phyloP scores from a whole-genome alignment of 805 yeast species.

The Candida koratica region DNA sequence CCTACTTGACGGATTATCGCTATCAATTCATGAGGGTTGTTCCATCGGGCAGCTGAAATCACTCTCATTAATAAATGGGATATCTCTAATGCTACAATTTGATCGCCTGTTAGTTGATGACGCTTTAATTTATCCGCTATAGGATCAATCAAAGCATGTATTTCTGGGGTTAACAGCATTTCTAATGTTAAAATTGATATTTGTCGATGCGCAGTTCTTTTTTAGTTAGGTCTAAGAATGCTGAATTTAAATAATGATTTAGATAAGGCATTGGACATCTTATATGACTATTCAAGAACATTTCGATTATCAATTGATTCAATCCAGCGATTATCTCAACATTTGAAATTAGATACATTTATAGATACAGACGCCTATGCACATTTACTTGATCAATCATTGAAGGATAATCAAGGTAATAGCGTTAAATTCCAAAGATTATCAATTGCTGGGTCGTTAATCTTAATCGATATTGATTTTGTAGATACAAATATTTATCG shows the following conservation, averaged over 20 bases:
- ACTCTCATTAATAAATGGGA: conserved; percentile 85
- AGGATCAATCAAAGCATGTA: conserved; percentile 34
- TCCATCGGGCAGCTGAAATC: conserved; percentile 87
- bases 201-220: conserved; percentile 6
- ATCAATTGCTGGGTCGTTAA: conserved; percentile 40
- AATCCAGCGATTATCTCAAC: conserved; percentile 38
- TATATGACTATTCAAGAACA: conserved; percentile 30
- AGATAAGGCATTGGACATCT: conserved; percentile 20
- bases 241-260: conserved; percentile 19
- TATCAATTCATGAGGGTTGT: conserved; percentile 67
- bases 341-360: conserved; percentile 39
- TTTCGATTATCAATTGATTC: conserved; percentile 34
- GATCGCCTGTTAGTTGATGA: conserved; percentile 78
- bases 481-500: conserved; percentile 23
- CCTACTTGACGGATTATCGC: conserved; percentile 73
- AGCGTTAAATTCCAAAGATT: conserved; percentile 24
- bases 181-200: background rate
- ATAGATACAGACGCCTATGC: conserved; percentile 35
- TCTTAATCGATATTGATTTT: conserved; percentile 39
- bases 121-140: conserved; percentile 61
- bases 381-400: conserved; percentile 19
- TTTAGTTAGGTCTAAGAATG: conserved; percentile 12
- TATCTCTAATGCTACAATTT: conserved; percentile 78
- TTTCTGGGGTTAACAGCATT: conserved; percentile 19
- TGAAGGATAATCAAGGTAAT: conserved; percentile 12